Evolutionary conservation across 73 alveolate species (phyloP), one percentile per base, ranked within the genome.

Genomic region (Tetrahymena malaccensis): DNA sequence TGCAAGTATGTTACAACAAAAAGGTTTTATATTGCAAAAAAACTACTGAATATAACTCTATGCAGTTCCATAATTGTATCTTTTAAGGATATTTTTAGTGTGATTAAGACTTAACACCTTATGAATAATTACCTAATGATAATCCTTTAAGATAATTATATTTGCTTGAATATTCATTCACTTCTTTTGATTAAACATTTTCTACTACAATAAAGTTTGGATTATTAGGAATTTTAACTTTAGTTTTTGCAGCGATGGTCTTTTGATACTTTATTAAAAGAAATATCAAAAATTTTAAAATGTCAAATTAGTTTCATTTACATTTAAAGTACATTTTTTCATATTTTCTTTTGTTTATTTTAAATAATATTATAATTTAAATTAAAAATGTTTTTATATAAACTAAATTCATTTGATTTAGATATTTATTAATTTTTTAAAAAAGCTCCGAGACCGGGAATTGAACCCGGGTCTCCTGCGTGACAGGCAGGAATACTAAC

Each of bases 381-480:
- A n/a, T n/a, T n/a, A n/a, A n/a, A n/a, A n/a, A n/a, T n/a, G n/a
- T n/a, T n/a, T n/a, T n/a, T n/a, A n/a, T n/a, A n/a, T n/a, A n/a
- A n/a, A n/a, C n/a, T n/a, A n/a, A n/a, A n/a, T 35, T 35, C 43
- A 35, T 35, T 35, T 35, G 43, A 35, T 35, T n/a, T n/a, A n/a
- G n/a, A n/a, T 44, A 44, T 44, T 2, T 13, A 44, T 44, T 22
- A 50, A 2, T 50, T 50, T 50, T 50, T 50, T 50, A 19, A 70
- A 70, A 70, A 70, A 70, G 89, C 89, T 70, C 43, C 89, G 89
- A 70, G 89, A 70, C 89, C 89, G 43, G 89, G 89, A 70, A 70
- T 70, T 70, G 89, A 25, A 70, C 89, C 89, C 89, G 89, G 89
- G 89, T 70, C 89, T 70, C 89, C 89, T 70, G 89, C 89, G 89